phyloP scores from a whole-genome alignment of 148 eudicot species.

The Chenopodium album region DNA sequence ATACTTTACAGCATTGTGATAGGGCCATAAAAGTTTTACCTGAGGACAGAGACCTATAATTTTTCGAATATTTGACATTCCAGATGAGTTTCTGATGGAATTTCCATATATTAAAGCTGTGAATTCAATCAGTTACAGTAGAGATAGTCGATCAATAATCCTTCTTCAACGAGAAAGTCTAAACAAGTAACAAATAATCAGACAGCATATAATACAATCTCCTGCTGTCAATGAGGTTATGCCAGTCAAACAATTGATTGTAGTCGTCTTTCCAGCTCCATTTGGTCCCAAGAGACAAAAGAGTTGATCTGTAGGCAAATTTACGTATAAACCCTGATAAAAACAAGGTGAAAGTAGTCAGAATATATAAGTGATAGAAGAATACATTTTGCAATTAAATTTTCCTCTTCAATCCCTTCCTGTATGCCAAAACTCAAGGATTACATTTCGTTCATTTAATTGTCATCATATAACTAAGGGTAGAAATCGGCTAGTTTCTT shows the following conservation, averaged over 20 bases:
- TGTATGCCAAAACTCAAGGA: no score
- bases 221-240: slow-evolving; percentile 73
- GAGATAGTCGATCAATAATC: neutral
- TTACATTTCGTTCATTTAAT: no score
- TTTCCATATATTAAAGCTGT: slow-evolving; percentile 75
- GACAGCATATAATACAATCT: slow-evolving; percentile 53
- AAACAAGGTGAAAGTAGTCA: neutral
- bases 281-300: slow-evolving; percentile 94
- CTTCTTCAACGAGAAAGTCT: neutral
- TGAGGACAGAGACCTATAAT: slow-evolving; percentile 91
- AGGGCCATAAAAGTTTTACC: slow-evolving; percentile 34
- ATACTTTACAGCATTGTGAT: no score
- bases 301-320: slow-evolving; percentile 68
- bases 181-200: neutral
- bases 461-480: neutral
- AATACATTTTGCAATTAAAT: neutral
- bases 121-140: neutral
- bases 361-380: neutral
- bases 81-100: slow-evolving; percentile 69
- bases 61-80: slow-evolving; percentile 79
- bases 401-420: neutral
- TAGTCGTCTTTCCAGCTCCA: slow-evolving; percentile 95
- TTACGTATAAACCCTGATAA: slow-evolving; percentile 70
- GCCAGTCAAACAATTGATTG: slow-evolving; percentile 85
- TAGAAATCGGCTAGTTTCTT: neutral